These are phyloP conservation scores for Linanthus parryae DNA, from an alignment of 148 eudicot species.

Conservation along the genomic window DNA sequence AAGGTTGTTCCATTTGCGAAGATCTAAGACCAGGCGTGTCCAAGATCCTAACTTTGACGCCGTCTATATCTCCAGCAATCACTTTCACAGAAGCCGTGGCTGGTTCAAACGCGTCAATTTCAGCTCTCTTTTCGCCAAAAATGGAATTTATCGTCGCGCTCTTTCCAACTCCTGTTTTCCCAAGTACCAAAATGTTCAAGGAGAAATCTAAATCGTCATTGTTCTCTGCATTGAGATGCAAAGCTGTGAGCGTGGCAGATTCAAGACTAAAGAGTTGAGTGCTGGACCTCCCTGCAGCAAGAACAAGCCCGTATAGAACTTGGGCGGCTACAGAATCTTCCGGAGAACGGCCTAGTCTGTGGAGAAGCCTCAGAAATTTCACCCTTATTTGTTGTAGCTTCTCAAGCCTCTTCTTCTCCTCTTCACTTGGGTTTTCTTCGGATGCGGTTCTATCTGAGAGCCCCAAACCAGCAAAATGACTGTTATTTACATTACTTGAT, in stretches of 20 bases:
- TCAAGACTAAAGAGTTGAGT: slow-evolving; percentile 10
- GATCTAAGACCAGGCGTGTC: slow-evolving; percentile 55
- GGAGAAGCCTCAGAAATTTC: slow-evolving; percentile 27
- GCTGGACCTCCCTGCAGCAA: slow-evolving; percentile 17
- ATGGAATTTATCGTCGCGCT: slow-evolving; percentile 52
- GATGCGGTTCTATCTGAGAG: slow-evolving; percentile 1
- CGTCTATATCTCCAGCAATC: slow-evolving; percentile 28
- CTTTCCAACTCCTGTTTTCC: slow-evolving; percentile 59
- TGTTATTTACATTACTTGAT: slow-evolving; percentile 2
- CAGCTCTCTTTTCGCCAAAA: slow-evolving; percentile 28
- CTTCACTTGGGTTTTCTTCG: slow-evolving; percentile 17
- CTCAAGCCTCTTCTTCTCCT: slow-evolving; percentile 22
- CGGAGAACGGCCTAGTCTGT: slow-evolving; percentile 20
- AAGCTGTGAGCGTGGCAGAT: slow-evolving; percentile 15
- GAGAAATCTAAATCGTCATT: slow-evolving; percentile 19
- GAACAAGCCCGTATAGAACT: slow-evolving; percentile 20
- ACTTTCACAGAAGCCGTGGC: slow-evolving; percentile 28
- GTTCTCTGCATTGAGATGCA: slow-evolving; percentile 22
- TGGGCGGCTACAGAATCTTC: slow-evolving; percentile 32
- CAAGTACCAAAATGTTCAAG: slow-evolving; percentile 37
- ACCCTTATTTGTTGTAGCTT: slow-evolving; percentile 20
- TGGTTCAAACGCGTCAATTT: slow-evolving; percentile 38
- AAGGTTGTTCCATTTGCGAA: slow-evolving; percentile 20
- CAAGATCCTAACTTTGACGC: slow-evolving; percentile 28
- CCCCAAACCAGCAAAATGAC: background rate